Base-by-base conservation (phyloP, 345 rosid species). In the Mercurialis annua region DNA sequence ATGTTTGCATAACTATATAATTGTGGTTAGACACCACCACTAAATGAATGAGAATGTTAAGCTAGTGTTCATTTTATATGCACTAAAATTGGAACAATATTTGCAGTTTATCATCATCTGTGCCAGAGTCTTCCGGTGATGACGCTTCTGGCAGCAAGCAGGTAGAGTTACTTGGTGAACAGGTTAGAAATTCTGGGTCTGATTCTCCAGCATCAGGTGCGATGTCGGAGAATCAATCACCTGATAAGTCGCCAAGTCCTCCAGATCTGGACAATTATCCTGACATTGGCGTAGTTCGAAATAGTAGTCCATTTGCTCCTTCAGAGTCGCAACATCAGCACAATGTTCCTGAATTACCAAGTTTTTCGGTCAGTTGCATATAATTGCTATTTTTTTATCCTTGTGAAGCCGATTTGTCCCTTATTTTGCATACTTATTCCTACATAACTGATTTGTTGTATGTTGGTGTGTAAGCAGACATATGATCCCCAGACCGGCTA, bases 401-500 rank as follows among this genome's bases (percentile, higher is more conserved):
- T 14, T 40, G 44, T 40, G 31, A 58, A 7, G 55, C 21, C 14
- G 10, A 40, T 21, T n/a, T 36, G n/a, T 44, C 26, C 26, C 18
- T 15, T 18, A n/a, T 20, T 0, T 47, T 8, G 33, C 15, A 12
- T 50, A 11, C 61, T 20, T 52, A 20, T 0, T 42, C 24, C n/a
- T 40, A 51, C 47, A 42, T 40, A 40, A 40, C 44, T 40, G 11
- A 34, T 1, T 40, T 78, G 58, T 66, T 34, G 10, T 55, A 56
- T 10, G 4, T 67, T 68, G 31, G 15, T 50, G 76, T 76, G 40
- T 48, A 64, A 36, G 63, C 86, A 88, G 96, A 88, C 74, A 21
- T 86, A 86, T 75, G 86, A 82, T 71, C 80, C 84, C 49, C 92
- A 78, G 46, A 72, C 83, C 64, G 84, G 82, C 46, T 89, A 89